phyloP scores from a whole-genome alignment of 495 filamentous ascomycete genomes.

The Penicillium lagena region DNA sequence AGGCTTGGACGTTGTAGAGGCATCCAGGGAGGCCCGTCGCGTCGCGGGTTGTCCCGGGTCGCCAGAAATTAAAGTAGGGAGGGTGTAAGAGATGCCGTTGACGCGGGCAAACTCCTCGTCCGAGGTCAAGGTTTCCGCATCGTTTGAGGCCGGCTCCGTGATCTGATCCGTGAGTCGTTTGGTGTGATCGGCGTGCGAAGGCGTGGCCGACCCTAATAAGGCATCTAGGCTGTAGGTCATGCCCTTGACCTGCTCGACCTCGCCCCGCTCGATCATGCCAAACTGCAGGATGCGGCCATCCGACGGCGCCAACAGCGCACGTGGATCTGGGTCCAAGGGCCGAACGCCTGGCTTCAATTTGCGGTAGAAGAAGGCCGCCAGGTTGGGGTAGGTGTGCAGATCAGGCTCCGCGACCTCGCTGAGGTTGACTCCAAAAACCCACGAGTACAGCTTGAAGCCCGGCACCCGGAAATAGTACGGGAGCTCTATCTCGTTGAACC shows the following conservation, averaged over 20 bases:
- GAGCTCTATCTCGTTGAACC: slow-evolving; percentile 88
- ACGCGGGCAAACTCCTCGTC: slow-evolving; percentile 92
- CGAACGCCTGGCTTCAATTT: slow-evolving; percentile 82
- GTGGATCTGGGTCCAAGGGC: slow-evolving; percentile 75
- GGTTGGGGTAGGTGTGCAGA: slow-evolving; percentile 82
- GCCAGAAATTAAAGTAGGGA: slow-evolving; percentile 86
- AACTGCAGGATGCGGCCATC: slow-evolving; percentile 91
- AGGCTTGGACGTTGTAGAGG: slow-evolving; percentile 57
- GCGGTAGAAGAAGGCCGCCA: slow-evolving; percentile 96
- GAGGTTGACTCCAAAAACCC: slow-evolving; percentile 88
- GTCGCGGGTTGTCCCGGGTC: slow-evolving; percentile 23
- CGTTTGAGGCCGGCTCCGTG: slow-evolving; percentile 19
- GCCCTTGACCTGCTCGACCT: slow-evolving; percentile 98
- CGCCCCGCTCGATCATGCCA: slow-evolving; percentile 81
- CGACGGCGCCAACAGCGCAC: slow-evolving; percentile 75
- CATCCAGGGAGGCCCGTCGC: slow-evolving; percentile 46
- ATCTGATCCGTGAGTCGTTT: slow-evolving; percentile 30
- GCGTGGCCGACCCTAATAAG: slow-evolving; percentile 63
- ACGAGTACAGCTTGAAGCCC: slow-evolving; percentile 93
- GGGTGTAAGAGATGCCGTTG: slow-evolving; percentile 94
- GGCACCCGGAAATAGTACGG: slow-evolving; percentile 86
- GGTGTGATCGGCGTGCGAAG: slow-evolving; percentile 32
- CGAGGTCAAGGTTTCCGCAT: slow-evolving; percentile 50
- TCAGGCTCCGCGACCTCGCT: slow-evolving; percentile 82
- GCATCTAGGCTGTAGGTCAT: slow-evolving; percentile 97